phyloP scores from a whole-genome alignment of 2,329 filamentous ascomycete species.

The Rhynchosporium secalis region DNA sequence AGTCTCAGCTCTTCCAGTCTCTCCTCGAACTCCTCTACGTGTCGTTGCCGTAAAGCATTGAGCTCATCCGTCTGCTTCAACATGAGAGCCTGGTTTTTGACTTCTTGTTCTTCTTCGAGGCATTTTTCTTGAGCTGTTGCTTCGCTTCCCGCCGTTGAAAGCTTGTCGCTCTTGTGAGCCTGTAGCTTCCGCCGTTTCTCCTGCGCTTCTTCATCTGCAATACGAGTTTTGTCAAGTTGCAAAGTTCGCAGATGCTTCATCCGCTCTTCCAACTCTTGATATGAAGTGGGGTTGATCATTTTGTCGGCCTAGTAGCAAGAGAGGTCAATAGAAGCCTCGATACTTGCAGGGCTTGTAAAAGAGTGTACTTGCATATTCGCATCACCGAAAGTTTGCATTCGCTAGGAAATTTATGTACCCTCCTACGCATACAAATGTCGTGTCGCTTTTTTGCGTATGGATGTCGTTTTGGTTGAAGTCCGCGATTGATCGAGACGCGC shows the following conservation, averaged over 20 bases:
- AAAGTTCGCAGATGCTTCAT: neutral
- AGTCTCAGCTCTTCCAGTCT: neutral
- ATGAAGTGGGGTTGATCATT: neutral
- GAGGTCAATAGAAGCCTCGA: neutral
- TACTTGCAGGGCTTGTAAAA: no score
- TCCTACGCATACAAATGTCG: no score
- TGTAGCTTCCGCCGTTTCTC: neutral
- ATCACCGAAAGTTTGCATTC: no score
- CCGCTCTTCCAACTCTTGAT: neutral
- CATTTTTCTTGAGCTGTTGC: neutral
- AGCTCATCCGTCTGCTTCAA: neutral
- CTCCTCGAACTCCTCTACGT: neutral
- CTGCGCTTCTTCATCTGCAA: neutral
- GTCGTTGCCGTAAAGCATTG: neutral
- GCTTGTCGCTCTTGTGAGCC: neutral
- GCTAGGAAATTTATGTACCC: no score
- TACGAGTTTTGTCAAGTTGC: no score
- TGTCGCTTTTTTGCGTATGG: neutral
- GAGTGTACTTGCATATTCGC: neutral
- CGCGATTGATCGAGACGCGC: neutral
- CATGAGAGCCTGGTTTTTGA: conserved; percentile 23
- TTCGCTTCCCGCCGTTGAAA: neutral
- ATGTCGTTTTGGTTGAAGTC: neutral
- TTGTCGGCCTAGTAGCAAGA: neutral
- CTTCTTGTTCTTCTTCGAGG: neutral